Evolutionary conservation across 805 yeast species (phyloP), one percentile per base, ranked within the genome.

Genomic region (Candida sonorensis): DNA sequence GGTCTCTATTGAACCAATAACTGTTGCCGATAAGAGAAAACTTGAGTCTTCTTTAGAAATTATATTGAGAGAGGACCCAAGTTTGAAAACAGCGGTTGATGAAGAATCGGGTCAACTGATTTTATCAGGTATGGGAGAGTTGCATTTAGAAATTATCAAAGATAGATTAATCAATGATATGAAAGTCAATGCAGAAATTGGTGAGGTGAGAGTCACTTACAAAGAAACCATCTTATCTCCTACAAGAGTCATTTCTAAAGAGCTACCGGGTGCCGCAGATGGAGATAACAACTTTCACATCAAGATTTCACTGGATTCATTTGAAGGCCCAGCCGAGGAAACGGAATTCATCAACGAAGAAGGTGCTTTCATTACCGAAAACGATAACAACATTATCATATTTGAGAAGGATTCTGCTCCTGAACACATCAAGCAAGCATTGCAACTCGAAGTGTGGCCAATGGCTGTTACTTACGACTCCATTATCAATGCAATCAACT

Each of bases 101-200:
- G 88, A 85, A 37, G 97, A 90, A 45, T 66, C 85, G 35, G 95
- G 92, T 6, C 97, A 92, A 59, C 78, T 88, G 2, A 71, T 88
- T 17, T 58, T 92, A 19, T 78, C 95, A 13, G 98, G 98, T 20
- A 90, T 90, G 97, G 98, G 98, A 25, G 97, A 92, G 51, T 66
- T 92, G 29, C 98, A 92, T 59, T 66, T 92, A 30, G 97, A 92
- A 45, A 87, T 92, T 43, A 82, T 92, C 2, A 69, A 67, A 29
- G 92, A 85, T 46, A 66, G 97, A 34, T 66, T 87, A 26, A 59
- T 84, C n/a, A 72, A 72, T 26, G 95, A 86, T 36, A 67, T 87
- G 69, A 80, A 81, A 53, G 95, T 94, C 3, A 76, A 79, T 35
- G 81, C 84, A 1, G 78, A 77, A 20, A 67, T 86, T 24, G 87